Evolutionary conservation across 2,329 filamentous ascomycete species (phyloP).

Genomic region (Pyrenochaeta sp.): DNA sequence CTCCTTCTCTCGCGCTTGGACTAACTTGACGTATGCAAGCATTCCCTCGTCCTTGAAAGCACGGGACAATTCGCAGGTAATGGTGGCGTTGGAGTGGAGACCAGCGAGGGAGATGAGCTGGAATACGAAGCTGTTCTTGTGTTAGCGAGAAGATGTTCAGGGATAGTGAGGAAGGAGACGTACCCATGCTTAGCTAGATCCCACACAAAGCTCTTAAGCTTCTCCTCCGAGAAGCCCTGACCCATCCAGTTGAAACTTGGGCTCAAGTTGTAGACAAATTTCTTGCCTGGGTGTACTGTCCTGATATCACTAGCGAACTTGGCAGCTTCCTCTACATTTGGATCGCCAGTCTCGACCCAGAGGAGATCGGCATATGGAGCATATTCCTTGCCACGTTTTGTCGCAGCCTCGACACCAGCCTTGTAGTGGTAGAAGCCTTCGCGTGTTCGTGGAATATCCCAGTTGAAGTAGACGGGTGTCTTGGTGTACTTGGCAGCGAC

Average conservation of each 20-base stretch:
- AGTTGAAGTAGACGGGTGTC: conserved; percentile 79
- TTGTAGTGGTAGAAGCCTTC: conserved; percentile 94
- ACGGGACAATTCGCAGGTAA: conserved; percentile 76
- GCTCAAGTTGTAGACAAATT: conserved; percentile 93
- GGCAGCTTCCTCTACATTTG: conserved; percentile 78
- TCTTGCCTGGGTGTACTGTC: conserved; percentile 74
- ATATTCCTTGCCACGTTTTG: conserved; percentile 91
- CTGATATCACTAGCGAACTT: conserved; percentile 81
- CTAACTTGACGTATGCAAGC: conserved; percentile 94
- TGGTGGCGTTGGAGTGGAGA: conserved; percentile 68
- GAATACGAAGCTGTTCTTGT: conserved; percentile 73
- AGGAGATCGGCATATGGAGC: conserved; percentile 92
- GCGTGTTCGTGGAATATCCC: conserved; percentile 89
- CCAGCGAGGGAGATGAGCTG: conserved; percentile 71
- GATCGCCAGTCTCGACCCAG: conserved; percentile 96
- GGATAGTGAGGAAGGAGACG: conserved; percentile 68
- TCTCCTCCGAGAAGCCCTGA: conserved; percentile 85
- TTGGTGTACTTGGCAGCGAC: conserved; percentile 73
- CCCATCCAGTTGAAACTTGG: conserved; percentile 99
- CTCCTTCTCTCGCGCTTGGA: conserved; percentile 90
- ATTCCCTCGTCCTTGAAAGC: conserved; percentile 91
- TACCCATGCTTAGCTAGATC: conserved; percentile 89
- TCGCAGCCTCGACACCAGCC: conserved; percentile 83
- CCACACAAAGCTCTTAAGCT: conserved; percentile 92
- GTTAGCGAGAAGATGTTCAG: conserved; percentile 69